Evolutionary conservation across 2,329 filamentous ascomycete species (phyloP).

Genomic region (Fusarium coicis): DNA sequence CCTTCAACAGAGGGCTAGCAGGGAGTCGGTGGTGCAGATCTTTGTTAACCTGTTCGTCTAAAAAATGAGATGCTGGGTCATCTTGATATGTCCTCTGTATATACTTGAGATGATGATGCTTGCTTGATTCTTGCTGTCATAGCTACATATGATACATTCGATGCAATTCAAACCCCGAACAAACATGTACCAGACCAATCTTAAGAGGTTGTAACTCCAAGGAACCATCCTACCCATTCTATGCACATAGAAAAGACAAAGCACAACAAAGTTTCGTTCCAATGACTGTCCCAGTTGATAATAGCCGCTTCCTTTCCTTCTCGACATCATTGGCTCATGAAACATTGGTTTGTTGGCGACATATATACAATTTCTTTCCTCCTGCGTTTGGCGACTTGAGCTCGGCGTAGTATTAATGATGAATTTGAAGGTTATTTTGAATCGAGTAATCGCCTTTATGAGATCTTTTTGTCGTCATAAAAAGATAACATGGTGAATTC

Average conservation of each 20-base stretch:
- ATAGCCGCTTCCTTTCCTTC: not conserved
- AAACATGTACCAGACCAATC: not conserved
- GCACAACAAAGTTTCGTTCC: not conserved
- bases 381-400: not conserved
- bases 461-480: not conserved
- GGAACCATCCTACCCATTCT: not conserved
- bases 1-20: constrained; percentile 33
- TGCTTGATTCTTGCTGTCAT: not conserved
- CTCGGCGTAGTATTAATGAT: constrained; percentile 21
- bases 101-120: not conserved
- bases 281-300: not conserved
- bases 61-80: constrained; percentile 29
- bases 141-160: constrained; percentile 22
- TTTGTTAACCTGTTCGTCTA: constrained; percentile 27
- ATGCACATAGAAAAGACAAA: constrained; percentile 10
- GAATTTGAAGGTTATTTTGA: constrained; percentile 4
- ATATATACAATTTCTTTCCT: constrained; percentile 11
- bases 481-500: not conserved
- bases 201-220: constrained; percentile 2
- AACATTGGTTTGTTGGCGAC: not conserved
- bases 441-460: not conserved
- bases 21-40: constrained; percentile 37
- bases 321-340: not conserved
- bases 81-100: constrained; percentile 5
- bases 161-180: constrained; percentile 7